Conservation (phyloP, 345 rosid genomes). For the Pistacia atlantica region DNA sequence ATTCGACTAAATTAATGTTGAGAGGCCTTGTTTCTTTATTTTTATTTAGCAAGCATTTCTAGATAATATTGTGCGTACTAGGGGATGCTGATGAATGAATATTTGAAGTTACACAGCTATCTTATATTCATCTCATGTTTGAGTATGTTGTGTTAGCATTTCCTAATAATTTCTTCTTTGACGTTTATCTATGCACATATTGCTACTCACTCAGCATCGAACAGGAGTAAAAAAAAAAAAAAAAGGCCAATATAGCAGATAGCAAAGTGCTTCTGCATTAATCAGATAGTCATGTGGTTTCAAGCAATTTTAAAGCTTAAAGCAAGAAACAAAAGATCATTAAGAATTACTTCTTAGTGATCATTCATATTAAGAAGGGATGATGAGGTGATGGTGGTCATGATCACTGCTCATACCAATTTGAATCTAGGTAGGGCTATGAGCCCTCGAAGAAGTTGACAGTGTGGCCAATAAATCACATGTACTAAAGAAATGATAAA, state of each 20-base stretch:
- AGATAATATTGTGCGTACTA: too few species aligned
- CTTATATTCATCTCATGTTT: conserved; percentile 12
- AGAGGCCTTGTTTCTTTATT: too few species aligned
- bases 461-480: background rate
- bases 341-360: background rate
- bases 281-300: background rate
- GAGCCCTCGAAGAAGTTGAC: background rate
- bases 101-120: background rate
- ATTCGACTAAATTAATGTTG: too few species aligned
- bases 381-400: background rate
- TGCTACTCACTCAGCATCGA: background rate
- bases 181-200: background rate
- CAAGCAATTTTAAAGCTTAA: background rate
- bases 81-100: conserved; percentile 6
- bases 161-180: conserved; percentile 18
- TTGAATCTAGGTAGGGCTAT: background rate
- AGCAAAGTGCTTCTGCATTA: background rate
- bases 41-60: too few species aligned
- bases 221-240: background rate
- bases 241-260: background rate
- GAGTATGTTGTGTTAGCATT: background rate
- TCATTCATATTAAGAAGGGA: background rate
- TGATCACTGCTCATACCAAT: background rate
- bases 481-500: background rate
- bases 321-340: background rate